Evolutionary conservation across 73 alveolate genomes (phyloP).

Genomic region (Strombidium stylifer): DNA sequence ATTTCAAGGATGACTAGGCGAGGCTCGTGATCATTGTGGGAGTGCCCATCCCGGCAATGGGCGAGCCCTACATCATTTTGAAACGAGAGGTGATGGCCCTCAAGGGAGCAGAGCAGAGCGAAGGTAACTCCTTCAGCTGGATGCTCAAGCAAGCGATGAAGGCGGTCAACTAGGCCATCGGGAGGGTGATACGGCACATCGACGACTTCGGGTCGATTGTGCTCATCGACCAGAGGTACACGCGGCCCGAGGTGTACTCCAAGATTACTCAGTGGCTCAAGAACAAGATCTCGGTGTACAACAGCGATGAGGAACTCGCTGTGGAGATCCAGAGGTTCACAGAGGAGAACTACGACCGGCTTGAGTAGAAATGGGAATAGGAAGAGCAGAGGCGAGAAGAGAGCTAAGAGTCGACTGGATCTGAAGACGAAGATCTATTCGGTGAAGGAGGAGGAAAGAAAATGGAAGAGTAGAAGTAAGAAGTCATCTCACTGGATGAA

Average conservation of each 20-base stretch:
- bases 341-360: no score
- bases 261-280: slow-evolving; percentile 70
- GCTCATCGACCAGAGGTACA: slow-evolving; percentile 74
- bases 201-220: slow-evolving; percentile 89
- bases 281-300: slow-evolving; percentile 41
- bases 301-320: background rate
- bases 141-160: slow-evolving; percentile 78
- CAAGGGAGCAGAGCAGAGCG: no score
- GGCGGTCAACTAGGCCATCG: slow-evolving; percentile 93
- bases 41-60: slow-evolving; percentile 86
- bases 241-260: slow-evolving; percentile 26
- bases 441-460: no score
- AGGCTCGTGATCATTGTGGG: slow-evolving; percentile 90
- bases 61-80: slow-evolving; percentile 76
- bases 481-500: no score
- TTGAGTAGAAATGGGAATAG: no score
- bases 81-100: slow-evolving; percentile 84
- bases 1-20: slow-evolving; percentile 91
- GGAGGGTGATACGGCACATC: slow-evolving; percentile 94
- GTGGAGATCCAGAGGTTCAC: background rate
- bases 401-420: no score
- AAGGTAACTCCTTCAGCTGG: slow-evolving; percentile 90
- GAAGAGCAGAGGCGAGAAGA: no score
- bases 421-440: no score
- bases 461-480: no score